Base-by-base conservation (phyloP, 192 early-diverging fungal species). In the Entophlyctis helioformis region DNA sequence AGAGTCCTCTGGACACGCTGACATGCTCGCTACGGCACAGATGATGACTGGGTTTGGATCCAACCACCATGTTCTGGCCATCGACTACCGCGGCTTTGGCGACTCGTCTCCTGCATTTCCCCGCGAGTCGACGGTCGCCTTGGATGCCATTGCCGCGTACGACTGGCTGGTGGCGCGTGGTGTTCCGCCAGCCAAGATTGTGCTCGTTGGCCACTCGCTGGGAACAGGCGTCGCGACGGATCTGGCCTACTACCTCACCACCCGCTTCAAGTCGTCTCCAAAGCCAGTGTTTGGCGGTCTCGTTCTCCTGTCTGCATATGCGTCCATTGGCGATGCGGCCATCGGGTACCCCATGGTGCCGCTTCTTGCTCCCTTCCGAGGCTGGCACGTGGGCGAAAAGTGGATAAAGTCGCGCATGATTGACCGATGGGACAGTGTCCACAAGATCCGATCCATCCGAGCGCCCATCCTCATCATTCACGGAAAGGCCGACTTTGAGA, bases 31-130 rank as follows among this genome's bases (percentile, higher is more conserved):
- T 31, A 31, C 29, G 29, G 29, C 29, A 31, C 11, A 31, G 20
- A 22, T 22, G 39, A 21, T 59, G 32, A 50, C 57, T 19, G 18
- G 10, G 4, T 12, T 58, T 38, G 16, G 24, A 12, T 21, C 26
- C 15, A 46, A 52, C 39, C 44, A 52, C 9, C 69, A 75, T 38
- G 59, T 75, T 12, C n/a, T 75, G 13, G 63, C 65, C 6, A 31
- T 71, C 18, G 72, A 75, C 51, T 75, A 71, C 46, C 62, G 72
- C 23, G 72, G 72, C 6, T 75, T 75, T 48, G 72, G 56, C 22
- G 72, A 71, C 43, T 75, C 72, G 7, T 51, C 58, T 15, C 57
- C 31, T 27, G 47, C 54, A 3, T 28, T 33, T 11, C 64, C 68
- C 8, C 54, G 54, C 3, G 72, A 75, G 36, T 40, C 33, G 0